A percentile compares a stretch with the other conserved stretches of the same genome.
These are phyloP conservation scores for Candida tibetensis DNA, from an alignment of 805 yeast species.

Conservation along the genomic window DNA sequence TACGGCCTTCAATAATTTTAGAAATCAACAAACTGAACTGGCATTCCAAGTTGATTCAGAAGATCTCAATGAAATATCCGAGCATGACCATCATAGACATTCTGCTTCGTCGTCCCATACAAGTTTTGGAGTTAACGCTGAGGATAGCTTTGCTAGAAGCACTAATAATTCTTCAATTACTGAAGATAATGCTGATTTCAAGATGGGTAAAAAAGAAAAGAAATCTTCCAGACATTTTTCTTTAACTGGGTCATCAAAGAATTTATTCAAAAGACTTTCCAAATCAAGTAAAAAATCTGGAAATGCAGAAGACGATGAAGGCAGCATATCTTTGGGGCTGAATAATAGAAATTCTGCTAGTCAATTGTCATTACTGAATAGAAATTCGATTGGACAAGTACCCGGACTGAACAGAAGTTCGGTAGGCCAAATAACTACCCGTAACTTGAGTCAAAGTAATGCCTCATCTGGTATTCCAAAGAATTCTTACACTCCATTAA, in stretches of 20 bases:
- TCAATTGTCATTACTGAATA: background rate
- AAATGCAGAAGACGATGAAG: slow-evolving; percentile 6
- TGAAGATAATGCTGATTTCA: background rate
- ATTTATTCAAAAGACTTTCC: slow-evolving; percentile 34
- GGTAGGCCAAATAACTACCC: too few relatives aligned
- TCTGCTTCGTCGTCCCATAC: slow-evolving; percentile 2
- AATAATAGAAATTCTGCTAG: background rate
- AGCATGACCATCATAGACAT: background rate
- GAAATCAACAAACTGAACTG: slow-evolving; percentile 10
- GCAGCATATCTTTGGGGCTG: too few relatives aligned
- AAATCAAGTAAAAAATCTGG: slow-evolving; percentile 18
- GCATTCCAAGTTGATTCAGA: slow-evolving; percentile 1
- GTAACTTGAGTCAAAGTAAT: too few relatives aligned
- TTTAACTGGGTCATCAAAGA: slow-evolving; percentile 26
- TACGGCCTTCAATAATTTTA: slow-evolving; percentile 36
- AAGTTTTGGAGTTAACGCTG: slow-evolving; percentile 1
- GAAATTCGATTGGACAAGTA: background rate
- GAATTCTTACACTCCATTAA: slow-evolving; percentile 2
- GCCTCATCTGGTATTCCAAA: too few relatives aligned
- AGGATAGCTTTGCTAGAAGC: background rate
- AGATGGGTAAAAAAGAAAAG: slow-evolving; percentile 6
- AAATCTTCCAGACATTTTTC: slow-evolving; percentile 26
- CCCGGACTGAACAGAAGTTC: too few relatives aligned
- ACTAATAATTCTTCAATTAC: slow-evolving; percentile 1
- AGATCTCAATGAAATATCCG: background rate